Evolutionary conservation across 192 early-diverging fungal genomes (phyloP).

Genomic region (Geosiphon pyriformis): DNA sequence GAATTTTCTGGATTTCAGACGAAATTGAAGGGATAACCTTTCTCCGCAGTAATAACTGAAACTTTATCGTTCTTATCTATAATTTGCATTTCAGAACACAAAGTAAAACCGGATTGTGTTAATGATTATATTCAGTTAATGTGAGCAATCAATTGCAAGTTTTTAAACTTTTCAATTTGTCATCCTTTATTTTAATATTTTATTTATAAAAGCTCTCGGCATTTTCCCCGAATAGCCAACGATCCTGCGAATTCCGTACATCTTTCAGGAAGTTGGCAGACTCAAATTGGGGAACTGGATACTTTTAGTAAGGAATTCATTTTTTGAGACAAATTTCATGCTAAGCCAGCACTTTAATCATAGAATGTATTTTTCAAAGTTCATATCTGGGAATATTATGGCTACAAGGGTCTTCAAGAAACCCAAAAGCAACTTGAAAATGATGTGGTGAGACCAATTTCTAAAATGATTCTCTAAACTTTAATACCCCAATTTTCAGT

Average conservation of each 20-base stretch:
- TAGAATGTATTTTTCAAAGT: conserved; percentile 52
- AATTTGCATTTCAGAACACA: conserved; percentile 52
- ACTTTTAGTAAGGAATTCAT: conserved; percentile 58
- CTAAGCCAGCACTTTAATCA: too few species aligned
- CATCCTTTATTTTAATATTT: conserved; percentile 5
- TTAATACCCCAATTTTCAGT: neutral
- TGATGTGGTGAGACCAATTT: conserved; percentile 62
- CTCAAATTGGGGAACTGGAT: conserved; percentile 83
- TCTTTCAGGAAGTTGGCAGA: conserved; percentile 85
- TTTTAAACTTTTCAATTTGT: neutral
- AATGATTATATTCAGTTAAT: conserved; percentile 78
- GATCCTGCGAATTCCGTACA: conserved; percentile 70
- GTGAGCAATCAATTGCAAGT: conserved; percentile 32
- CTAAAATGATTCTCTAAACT: too few species aligned
- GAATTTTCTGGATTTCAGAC: too few species aligned
- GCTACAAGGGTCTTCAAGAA: conserved; percentile 74
- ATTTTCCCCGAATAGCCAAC: conserved; percentile 72
- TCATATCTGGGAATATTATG: conserved; percentile 94
- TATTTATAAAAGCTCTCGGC: conserved; percentile 51
- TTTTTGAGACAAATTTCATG: too few species aligned
- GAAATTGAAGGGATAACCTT: too few species aligned
- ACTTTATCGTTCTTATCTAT: too few species aligned
- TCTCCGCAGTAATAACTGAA: too few species aligned
- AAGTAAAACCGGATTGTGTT: conserved; percentile 77
- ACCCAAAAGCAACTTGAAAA: conserved; percentile 53